Percentiles rank a stretch among this genome's conserved stretches.
Evolutionary conservation across 768 basidiomycete species (phyloP).

Genomic region (Suillus ampliporus): DNA sequence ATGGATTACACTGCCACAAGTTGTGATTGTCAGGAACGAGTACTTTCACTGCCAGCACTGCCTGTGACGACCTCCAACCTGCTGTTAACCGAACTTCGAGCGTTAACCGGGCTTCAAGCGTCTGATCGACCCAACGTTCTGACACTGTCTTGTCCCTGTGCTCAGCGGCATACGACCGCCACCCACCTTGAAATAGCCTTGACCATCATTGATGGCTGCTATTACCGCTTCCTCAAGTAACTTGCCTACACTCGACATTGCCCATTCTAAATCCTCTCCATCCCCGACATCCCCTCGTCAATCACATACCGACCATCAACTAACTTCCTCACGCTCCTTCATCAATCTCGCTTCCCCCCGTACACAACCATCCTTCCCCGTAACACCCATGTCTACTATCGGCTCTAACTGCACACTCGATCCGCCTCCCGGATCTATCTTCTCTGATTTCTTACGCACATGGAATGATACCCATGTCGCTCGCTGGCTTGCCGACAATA

Average conservation of each 20-base stretch:
- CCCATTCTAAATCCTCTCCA: slow-evolving; percentile 32
- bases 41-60: no score
- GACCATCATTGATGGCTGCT: slow-evolving; percentile 17
- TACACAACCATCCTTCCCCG: slow-evolving; percentile 49
- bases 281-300: slow-evolving; percentile 54
- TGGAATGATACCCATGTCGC: slow-evolving; percentile 78
- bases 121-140: no score
- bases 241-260: slow-evolving; percentile 10
- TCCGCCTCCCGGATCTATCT: slow-evolving; percentile 62
- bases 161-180: no score
- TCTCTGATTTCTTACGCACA: slow-evolving; percentile 66
- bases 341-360: slow-evolving; percentile 38
- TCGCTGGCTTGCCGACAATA: slow-evolving; percentile 80
- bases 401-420: slow-evolving; percentile 46
- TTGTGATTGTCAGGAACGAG: no score
- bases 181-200: no score
- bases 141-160: no score
- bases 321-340: slow-evolving; percentile 44
- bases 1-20: no score
- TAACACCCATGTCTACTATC: slow-evolving; percentile 43
- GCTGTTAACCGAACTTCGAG: no score
- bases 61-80: no score
- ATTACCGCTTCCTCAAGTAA: slow-evolving; percentile 1
- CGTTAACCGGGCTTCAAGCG: no score
- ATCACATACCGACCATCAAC: slow-evolving; percentile 39